Base-by-base conservation (phyloP, 306 rosid species). In the Cucurbita argyrosperma region DNA sequence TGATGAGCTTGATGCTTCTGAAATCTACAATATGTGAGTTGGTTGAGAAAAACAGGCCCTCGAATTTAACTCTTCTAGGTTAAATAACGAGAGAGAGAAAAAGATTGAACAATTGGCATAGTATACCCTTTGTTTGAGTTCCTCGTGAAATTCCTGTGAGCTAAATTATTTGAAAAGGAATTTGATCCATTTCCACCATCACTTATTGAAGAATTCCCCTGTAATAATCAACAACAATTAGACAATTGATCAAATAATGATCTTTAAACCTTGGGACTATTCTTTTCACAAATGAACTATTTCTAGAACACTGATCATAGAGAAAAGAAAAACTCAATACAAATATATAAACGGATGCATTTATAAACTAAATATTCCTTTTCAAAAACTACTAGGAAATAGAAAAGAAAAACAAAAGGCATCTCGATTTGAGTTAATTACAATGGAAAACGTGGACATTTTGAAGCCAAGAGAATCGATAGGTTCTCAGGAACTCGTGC, bases 1-100 rank as follows among this genome's bases (percentile, higher is more conserved):
- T 74, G 89, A 79, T 63, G 86, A 69, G 79, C 82, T 79, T 85
- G 89, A 62, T 88, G 79, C 90, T 87, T 87, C 81, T 87, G 96
- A 75, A 82, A 89, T 81, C 97, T 89, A 79, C 81, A 85, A 52
- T 46, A 52, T 61, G 58, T 45, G 70, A 78, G 81, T 75, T 57
- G 37, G 63, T 76, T 43, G 66, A 73, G 66, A 74, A 23, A 16
- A 23, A 13, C 63, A 69, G 70, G 49, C 70, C 46, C 72, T 19
- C 58, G 21, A 49, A 56, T 73, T 40, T 63, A 59, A 71, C 49
- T 19, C 40, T 66, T 47, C 57, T 39, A 43, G 45, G 72, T 30
- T 45, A 77, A 76, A 23, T n/a, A 61, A 68, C 5, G 60, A 39
- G 18, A 50, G 13, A 50, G 11, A 11, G 72, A 21, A 80, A 52